A percentile compares a stretch with the other conserved stretches of the same genome.
Conservation (phyloP, 176 grass and related monocot species). For the Chloris gayana region DNA sequence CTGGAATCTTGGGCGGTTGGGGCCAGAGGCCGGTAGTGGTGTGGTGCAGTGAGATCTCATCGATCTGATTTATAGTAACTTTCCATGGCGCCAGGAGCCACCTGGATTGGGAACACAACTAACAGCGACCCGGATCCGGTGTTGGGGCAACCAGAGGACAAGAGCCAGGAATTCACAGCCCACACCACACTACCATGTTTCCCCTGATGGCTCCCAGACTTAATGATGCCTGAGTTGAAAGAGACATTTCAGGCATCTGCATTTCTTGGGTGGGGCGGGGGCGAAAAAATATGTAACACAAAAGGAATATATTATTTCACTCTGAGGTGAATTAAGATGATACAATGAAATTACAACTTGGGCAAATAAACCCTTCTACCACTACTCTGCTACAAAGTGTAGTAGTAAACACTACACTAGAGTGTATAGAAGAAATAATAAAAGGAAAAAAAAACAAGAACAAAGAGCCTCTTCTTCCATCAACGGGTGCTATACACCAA, state of each 20-base stretch:
- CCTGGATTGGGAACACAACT: slow-evolving; percentile 21
- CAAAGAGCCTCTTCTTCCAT: slow-evolving; percentile 55
- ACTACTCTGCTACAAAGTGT: slow-evolving; percentile 2
- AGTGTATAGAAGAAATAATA: not conserved
- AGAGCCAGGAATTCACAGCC: slow-evolving; percentile 53
- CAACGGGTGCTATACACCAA: slow-evolving; percentile 48
- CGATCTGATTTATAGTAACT: slow-evolving; percentile 36
- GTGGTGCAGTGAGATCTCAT: slow-evolving; percentile 47
- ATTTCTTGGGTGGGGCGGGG: not conserved
- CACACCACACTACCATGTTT: slow-evolving; percentile 42
- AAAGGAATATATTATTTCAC: slow-evolving; percentile 19
- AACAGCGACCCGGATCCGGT: slow-evolving; percentile 34
- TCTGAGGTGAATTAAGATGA: slow-evolving; percentile 31
- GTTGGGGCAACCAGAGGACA: slow-evolving; percentile 35
- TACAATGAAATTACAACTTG: not conserved
- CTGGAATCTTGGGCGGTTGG: slow-evolving; percentile 39
- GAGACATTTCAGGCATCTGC: slow-evolving; percentile 10
- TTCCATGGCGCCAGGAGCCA: slow-evolving; percentile 51
- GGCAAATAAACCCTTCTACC: not conserved
- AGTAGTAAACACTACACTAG: slow-evolving; percentile 22
- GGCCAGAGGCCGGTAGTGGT: slow-evolving; percentile 31
- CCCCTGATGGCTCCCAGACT: slow-evolving; percentile 3
- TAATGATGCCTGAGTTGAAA: slow-evolving; percentile 40
- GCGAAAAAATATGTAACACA: not conserved
- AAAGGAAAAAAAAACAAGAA: not conserved